Conservation (phyloP, 2,329 filamentous ascomycete genomes). For the Trichothecium sympodiale region DNA sequence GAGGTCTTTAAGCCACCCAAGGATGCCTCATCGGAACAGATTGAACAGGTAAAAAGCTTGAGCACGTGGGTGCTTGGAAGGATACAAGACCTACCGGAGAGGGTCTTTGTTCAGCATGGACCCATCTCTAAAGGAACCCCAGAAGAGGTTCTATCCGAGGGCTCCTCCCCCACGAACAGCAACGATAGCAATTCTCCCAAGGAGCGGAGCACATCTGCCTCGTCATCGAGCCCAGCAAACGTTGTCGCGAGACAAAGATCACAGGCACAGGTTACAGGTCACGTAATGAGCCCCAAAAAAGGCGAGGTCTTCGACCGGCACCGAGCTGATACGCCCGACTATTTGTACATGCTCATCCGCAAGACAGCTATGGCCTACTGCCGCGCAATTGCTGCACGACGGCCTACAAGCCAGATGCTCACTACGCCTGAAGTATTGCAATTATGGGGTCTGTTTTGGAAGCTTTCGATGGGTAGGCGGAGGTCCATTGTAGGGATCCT, state of each 20-base stretch:
- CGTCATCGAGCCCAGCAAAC: conserved; percentile 5
- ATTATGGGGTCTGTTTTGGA: conserved; percentile 37
- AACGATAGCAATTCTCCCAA: neutral
- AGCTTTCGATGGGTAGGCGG: conserved; percentile 33
- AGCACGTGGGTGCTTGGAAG: conserved; percentile 28
- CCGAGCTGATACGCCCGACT: conserved; percentile 19
- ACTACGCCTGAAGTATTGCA: conserved; percentile 24
- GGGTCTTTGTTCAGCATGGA: conserved; percentile 9
- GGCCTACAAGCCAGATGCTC: conserved; percentile 29
- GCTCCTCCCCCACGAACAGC: neutral
- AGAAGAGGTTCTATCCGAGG: conserved; percentile 1
- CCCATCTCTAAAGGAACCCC: conserved; percentile 5
- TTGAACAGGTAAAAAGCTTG: conserved; percentile 25
- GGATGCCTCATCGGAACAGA: conserved; percentile 20
- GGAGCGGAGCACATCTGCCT: conserved; percentile 3
- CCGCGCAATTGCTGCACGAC: conserved; percentile 29
- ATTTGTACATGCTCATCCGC: conserved; percentile 35
- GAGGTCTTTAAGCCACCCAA: conserved; percentile 28
- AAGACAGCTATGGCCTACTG: conserved; percentile 36
- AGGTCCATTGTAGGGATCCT: conserved; percentile 35
- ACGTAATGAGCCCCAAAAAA: too few relatives aligned
- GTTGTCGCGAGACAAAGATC: too few relatives aligned
- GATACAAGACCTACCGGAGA: conserved; percentile 21
- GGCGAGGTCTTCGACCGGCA: too few relatives aligned
- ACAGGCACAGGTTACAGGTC: too few relatives aligned